Conservation (phyloP, 1,139 yeast species). For the Candida glucosophila region DNA sequence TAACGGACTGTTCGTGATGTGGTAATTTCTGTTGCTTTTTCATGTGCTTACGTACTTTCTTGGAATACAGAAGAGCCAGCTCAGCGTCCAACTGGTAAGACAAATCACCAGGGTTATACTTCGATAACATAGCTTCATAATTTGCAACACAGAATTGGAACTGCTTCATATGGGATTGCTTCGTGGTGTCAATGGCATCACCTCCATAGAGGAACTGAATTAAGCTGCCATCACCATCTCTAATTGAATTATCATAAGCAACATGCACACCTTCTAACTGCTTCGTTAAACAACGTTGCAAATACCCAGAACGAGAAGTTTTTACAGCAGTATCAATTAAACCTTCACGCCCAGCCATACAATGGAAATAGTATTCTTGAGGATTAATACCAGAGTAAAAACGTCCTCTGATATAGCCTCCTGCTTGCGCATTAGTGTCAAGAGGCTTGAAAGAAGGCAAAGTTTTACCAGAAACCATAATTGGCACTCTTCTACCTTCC, state of each 20-base stretch:
- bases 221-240: slow-evolving; percentile 92
- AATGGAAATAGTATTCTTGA: slow-evolving; percentile 99
- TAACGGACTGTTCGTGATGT: slow-evolving; percentile 52
- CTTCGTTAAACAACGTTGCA: slow-evolving; percentile 97
- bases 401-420: slow-evolving; percentile 96
- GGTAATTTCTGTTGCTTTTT: slow-evolving; percentile 59
- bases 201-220: slow-evolving; percentile 97
- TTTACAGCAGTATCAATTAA: slow-evolving; percentile 98
- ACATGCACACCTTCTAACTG: slow-evolving; percentile 97
- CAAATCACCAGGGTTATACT: slow-evolving; percentile 77
- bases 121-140: slow-evolving; percentile 75
- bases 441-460: slow-evolving; percentile 93
- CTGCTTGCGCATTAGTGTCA: slow-evolving; percentile 96
- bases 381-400: slow-evolving; percentile 97
- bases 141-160: slow-evolving; percentile 91
- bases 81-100: slow-evolving; percentile 76
- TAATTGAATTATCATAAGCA: slow-evolving; percentile 87
- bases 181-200: slow-evolving; percentile 89
- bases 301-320: slow-evolving; percentile 96
- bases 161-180: slow-evolving; percentile 89
- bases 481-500: slow-evolving; percentile 99
- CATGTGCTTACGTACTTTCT: slow-evolving; percentile 69
- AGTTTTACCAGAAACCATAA: slow-evolving; percentile 97
- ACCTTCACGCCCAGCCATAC: slow-evolving; percentile 99
- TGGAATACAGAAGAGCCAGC: slow-evolving; percentile 68